These are phyloP conservation scores for Aspergillus sparsus DNA, from an alignment of 495 filamentous ascomycete species.

Conservation along the genomic window DNA sequence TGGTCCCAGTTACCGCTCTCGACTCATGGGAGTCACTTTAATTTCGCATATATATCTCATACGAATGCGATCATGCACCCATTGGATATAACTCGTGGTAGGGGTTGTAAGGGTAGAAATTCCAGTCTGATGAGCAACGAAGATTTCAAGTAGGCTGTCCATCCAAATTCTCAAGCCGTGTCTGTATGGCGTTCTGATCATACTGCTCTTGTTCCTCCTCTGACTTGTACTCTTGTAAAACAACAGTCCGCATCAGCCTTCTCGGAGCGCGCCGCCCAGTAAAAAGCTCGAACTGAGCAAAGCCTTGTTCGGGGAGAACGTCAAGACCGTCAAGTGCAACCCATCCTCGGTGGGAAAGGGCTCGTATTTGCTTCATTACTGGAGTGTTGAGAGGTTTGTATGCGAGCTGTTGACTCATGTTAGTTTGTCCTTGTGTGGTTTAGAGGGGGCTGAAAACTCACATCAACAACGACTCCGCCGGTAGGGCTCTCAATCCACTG, in stretches of 20 bases:
- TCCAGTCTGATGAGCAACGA: not conserved
- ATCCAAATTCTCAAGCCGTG: slow-evolving; percentile 40
- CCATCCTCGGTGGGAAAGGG: slow-evolving; percentile 63
- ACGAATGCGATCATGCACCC: not conserved
- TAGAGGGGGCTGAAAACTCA: slow-evolving; percentile 33
- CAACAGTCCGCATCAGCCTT: slow-evolving; percentile 59
- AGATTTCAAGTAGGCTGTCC: slow-evolving; percentile 38
- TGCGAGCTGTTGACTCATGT: slow-evolving; percentile 50
- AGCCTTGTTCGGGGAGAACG: slow-evolving; percentile 75
- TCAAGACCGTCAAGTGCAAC: slow-evolving; percentile 75
- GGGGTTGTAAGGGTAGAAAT: not conserved
- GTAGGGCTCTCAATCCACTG: slow-evolving; percentile 76
- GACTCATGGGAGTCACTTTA: not conserved
- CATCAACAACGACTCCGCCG: slow-evolving; percentile 75
- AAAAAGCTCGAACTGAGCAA: slow-evolving; percentile 79
- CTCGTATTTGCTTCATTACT: slow-evolving; percentile 63
- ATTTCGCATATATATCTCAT: too few species aligned
- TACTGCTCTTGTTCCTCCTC: slow-evolving; percentile 42
- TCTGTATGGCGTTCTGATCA: slow-evolving; percentile 35
- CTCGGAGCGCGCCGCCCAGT: slow-evolving; percentile 74
- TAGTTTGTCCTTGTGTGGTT: not conserved
- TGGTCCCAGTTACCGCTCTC: not conserved
- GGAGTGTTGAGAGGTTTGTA: slow-evolving; percentile 74
- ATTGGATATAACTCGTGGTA: not conserved
- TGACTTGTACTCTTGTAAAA: slow-evolving; percentile 42